Conservation (phyloP, 495 filamentous ascomycete species). For the Tuber calosporum region DNA sequence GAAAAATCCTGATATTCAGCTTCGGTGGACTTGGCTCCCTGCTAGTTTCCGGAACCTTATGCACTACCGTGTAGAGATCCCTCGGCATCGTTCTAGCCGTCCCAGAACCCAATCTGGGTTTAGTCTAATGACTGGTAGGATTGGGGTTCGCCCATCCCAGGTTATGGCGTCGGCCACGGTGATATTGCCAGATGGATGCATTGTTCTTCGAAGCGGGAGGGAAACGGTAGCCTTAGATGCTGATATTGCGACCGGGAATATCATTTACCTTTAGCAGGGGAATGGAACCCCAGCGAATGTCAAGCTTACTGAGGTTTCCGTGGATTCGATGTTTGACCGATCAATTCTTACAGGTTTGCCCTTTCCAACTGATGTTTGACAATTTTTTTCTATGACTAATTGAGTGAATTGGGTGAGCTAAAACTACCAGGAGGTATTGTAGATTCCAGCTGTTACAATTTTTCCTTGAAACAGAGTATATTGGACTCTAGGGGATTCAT, state of each 20-base stretch:
- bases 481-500: slow-evolving; percentile 65
- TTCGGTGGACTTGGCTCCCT: slow-evolving; percentile 65
- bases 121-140: slow-evolving; percentile 62
- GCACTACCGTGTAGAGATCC: slow-evolving; percentile 64
- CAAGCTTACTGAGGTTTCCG: slow-evolving; percentile 56
- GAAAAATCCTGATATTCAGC: slow-evolving; percentile 58
- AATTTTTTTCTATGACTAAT: slow-evolving; percentile 5
- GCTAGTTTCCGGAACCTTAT: slow-evolving; percentile 55
- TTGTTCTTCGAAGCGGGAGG: slow-evolving; percentile 54
- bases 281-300: slow-evolving; percentile 65
- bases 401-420: slow-evolving; percentile 50
- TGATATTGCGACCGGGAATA: slow-evolving; percentile 62
- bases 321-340: slow-evolving; percentile 64
- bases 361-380: slow-evolving; percentile 1
- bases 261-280: slow-evolving; percentile 56
- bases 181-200: slow-evolving; percentile 61
- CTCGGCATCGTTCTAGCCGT: slow-evolving; percentile 60
- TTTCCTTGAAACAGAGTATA: slow-evolving; percentile 65
- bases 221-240: slow-evolving; percentile 48
- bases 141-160: slow-evolving; percentile 54
- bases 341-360: slow-evolving; percentile 59
- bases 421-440: slow-evolving; percentile 56
- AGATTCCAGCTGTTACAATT: slow-evolving; percentile 60
- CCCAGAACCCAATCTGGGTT: slow-evolving; percentile 65
- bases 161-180: slow-evolving; percentile 60